A percentile compares a stretch with the other conserved stretches of the same genome.
These are phyloP conservation scores for Rhizopus microsporus DNA, from an alignment of 371 early-diverging fungal species.

Conservation along the genomic window DNA sequence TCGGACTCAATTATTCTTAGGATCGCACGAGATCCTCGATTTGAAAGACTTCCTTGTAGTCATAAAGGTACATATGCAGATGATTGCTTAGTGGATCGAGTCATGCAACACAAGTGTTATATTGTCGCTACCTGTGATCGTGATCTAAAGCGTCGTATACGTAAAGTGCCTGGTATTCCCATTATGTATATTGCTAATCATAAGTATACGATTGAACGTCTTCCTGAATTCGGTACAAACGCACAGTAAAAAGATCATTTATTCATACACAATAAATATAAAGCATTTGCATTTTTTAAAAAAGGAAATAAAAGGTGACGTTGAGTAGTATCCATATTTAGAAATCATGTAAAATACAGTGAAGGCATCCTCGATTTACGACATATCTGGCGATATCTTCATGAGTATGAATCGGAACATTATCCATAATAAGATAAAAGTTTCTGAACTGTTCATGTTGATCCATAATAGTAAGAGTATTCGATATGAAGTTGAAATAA, in stretches of 20 bases:
- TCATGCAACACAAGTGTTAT: slow-evolving; percentile 97
- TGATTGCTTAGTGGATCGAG: slow-evolving; percentile 98
- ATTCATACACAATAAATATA: not conserved
- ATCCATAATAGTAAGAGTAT: too few relatives aligned
- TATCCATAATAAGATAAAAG: too few relatives aligned
- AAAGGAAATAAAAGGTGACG: too few relatives aligned
- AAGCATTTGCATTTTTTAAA: too few relatives aligned
- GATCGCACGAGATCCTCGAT: slow-evolving; percentile 94
- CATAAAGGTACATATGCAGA: slow-evolving; percentile 99
- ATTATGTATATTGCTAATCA: slow-evolving; percentile 97
- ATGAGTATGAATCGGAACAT: too few relatives aligned
- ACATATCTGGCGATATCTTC: too few relatives aligned
- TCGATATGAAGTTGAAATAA: too few relatives aligned
- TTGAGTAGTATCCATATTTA: too few relatives aligned
- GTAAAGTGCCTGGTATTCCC: slow-evolving; percentile 99
- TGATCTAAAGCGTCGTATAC: slow-evolving; percentile 97
- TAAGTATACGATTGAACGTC: slow-evolving; percentile 94
- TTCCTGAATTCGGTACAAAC: slow-evolving; percentile 81
- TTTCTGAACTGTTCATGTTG: too few relatives aligned
- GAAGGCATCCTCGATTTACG: too few relatives aligned
- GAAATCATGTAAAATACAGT: too few relatives aligned
- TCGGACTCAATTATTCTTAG: slow-evolving; percentile 40
- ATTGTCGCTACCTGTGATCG: slow-evolving; percentile 99
- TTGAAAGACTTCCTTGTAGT: slow-evolving; percentile 95
- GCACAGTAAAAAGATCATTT: slow-evolving; percentile 1